A percentile compares a stretch with the other conserved stretches of the same genome.
Conservation (phyloP, 495 filamentous ascomycete genomes). For the Aspergillus coremiiformis region DNA sequence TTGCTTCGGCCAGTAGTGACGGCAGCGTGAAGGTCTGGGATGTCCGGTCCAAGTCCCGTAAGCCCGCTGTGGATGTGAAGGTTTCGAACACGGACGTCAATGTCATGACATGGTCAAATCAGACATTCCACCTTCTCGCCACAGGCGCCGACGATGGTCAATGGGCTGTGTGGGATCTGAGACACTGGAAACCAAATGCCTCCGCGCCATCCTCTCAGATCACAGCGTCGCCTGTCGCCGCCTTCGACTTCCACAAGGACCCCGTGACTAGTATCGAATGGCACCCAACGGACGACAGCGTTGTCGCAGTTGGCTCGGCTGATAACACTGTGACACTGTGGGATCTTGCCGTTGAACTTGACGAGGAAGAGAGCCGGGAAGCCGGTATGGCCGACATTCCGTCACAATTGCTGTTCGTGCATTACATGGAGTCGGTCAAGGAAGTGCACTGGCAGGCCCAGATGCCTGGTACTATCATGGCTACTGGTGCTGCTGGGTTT, state of each 20-base stretch:
- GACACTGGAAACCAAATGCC: constrained; percentile 76
- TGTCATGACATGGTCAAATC: constrained; percentile 86
- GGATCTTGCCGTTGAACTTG: constrained; percentile 93
- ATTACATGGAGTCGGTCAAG: constrained; percentile 90
- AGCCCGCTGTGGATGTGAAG: constrained; percentile 75
- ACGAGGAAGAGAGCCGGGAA: constrained; percentile 91
- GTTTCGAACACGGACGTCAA: constrained; percentile 85
- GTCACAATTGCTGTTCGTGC: constrained; percentile 90
- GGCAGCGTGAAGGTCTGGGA: constrained; percentile 96
- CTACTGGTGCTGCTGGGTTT: constrained; percentile 82
- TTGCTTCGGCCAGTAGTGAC: constrained; percentile 86
- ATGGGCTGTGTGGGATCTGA: constrained; percentile 94
- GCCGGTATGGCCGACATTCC: constrained; percentile 84
- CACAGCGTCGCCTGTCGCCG: constrained; percentile 65
- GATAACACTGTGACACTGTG: constrained; percentile 93
- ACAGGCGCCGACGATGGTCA: constrained; percentile 90
- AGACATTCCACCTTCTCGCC: constrained; percentile 80
- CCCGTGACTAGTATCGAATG: constrained; percentile 95
- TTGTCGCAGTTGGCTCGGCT: constrained; percentile 83
- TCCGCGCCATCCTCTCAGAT: constrained; percentile 33
- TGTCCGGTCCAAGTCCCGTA: constrained; percentile 77
- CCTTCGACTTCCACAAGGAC: constrained; percentile 89
- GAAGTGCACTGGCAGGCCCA: constrained; percentile 96
- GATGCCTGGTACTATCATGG: constrained; percentile 85
- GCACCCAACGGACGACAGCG: constrained; percentile 94